Evolutionary conservation across 2,329 filamentous ascomycete genomes (phyloP), one percentile per base, ranked within the genome.

Genomic region (Stagonosporopsis vannaccii): DNA sequence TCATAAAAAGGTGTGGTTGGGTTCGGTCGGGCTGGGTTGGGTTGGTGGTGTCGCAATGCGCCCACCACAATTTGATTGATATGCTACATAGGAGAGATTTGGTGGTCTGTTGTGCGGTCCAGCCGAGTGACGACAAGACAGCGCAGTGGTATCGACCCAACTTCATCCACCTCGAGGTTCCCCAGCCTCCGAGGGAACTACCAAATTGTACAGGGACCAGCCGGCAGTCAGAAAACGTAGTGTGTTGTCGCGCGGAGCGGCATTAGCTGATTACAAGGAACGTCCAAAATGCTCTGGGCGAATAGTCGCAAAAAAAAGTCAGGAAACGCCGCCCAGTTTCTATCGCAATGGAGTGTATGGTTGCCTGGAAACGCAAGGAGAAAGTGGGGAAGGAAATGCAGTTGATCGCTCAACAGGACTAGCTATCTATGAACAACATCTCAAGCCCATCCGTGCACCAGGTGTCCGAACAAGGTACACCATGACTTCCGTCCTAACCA

Each of bases 371-470:
- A 59, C 51, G 46, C 56, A 58, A 58, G 42, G 56, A 58, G 51
- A 58, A 9, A 35, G 53, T 56, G 53, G 32, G 30, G 20, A 45
- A 56, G 37, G 48, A 56, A 51, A 56, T 54, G 56, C 32, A 17
- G 57, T 60, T 60, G 57, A 60, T 60, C 57, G 56, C 56, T 59
- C 56, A 59, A 59, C 56, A 60, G 28, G 44, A 46, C 43, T 58
- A 54, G 46, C 51, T 58, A 54, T 58, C 51, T 58, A 53, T 55
- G 36, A 47, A 50, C 55, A 47, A 55, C 49, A 47, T 48, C 48
- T 32, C 39, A 43, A 35, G 39, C 39, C 44, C 44, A 50, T 37
- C 49, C 43, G 28, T 41, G 48, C 51, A 43, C 51, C 36, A 45
- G 36, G 44, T 50, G 41, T 45, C 47, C 49, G 50, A 47, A 47